Percentiles rank a stretch among this genome's conserved stretches.
phyloP scores from a whole-genome alignment of 2,329 filamentous ascomycete species.

The Massarina eburnea region DNA sequence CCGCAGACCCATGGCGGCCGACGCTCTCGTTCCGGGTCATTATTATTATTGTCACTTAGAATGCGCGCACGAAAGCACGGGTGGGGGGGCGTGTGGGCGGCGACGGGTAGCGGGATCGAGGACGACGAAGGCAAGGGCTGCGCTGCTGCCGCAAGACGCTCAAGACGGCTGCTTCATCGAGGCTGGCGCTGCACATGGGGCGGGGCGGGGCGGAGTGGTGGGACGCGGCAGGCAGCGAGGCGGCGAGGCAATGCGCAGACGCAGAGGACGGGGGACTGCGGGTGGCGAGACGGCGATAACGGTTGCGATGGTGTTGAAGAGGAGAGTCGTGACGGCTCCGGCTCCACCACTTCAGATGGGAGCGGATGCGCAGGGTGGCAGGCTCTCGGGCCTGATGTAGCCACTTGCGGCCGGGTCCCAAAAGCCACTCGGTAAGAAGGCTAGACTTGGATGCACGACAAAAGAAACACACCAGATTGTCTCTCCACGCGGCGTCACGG shows the following conservation, averaged over 20 bases:
- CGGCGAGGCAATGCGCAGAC: slow-evolving; percentile 5
- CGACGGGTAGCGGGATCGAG: slow-evolving; percentile 16
- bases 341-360: slow-evolving; percentile 17
- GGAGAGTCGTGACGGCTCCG: slow-evolving; percentile 1
- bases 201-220: slow-evolving; percentile 11
- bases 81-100: slow-evolving; percentile 14
- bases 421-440: slow-evolving; percentile 8
- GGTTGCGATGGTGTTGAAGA: slow-evolving; percentile 4
- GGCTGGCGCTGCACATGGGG: slow-evolving; percentile 19
- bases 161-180: slow-evolving; percentile 44
- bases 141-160: slow-evolving; percentile 33
- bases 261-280: slow-evolving; percentile 2
- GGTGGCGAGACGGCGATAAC: background rate
- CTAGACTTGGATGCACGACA: slow-evolving; percentile 9
- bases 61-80: slow-evolving; percentile 13
- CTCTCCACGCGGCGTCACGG: background rate
- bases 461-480: background rate
- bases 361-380: slow-evolving; percentile 6
- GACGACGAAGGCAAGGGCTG: slow-evolving; percentile 24
- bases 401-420: slow-evolving; percentile 8
- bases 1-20: slow-evolving; percentile 66
- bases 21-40: slow-evolving; percentile 69
- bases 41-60: slow-evolving; percentile 53
- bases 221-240: slow-evolving; percentile 7
- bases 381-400: slow-evolving; percentile 5